Base-by-base conservation (phyloP, 2,329 filamentous ascomycete genomes). In the Ceratocystis colombiana region DNA sequence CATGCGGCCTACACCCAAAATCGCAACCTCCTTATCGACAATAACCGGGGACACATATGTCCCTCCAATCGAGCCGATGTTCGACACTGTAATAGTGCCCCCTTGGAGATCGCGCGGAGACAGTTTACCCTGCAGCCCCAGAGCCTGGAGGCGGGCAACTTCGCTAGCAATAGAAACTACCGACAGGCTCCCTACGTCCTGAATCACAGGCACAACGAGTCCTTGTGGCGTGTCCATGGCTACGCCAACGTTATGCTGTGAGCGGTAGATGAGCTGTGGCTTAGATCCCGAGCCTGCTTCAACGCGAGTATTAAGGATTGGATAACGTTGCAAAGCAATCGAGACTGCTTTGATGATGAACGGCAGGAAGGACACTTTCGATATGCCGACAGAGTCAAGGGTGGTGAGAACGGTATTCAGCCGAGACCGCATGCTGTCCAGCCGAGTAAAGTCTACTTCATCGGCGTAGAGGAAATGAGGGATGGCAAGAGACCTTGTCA, bases 271-370 rank as follows among this genome's bases (percentile, higher is more conserved):
- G 2, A 99, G 80, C 44, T 83, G 82, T 0, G 93, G 91, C 72
- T 89, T 93, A 65, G 78, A 77, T 6, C 80, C 78, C 68, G 75
- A 73, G 20, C 76, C 68, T 53, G 78, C 68, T 71, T 96, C 90
- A 28, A 99, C 84, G 67, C 89, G 85, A 2, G 92, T 85, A 74
- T 99, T 99, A 69, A 99, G 85, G 46, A 94, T 80, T 0, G 94
- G 93, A 75, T 90, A 93, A 68, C 88, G 82, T 72, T 87, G 81
- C 2, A 99, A 80, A 1, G 92, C 85, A 70, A 96, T 79, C 22
- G 93, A 97, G 61, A 96, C 85, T 33, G 94, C 93, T 78, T 99
- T 99, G 78, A 99, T 85, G 73, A 97, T 87, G 78, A 99, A 96
- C 3, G 94, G 90, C 7, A 99, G 84, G 75, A 90, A 94, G 1